These are phyloP conservation scores for Oryza meridionalis DNA, from an alignment of 176 grass and related monocot genomes.

Conservation along the genomic window DNA sequence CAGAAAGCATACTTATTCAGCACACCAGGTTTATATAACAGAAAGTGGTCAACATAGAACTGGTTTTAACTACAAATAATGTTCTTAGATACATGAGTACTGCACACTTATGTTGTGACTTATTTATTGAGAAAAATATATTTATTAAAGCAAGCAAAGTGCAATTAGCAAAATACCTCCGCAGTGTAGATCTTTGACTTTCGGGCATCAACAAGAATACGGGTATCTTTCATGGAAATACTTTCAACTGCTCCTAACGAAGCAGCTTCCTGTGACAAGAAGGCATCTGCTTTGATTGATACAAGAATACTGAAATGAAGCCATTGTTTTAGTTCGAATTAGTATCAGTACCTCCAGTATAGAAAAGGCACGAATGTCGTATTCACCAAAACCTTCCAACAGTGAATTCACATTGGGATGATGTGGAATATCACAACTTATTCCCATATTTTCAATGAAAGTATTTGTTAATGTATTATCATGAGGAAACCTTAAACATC, in stretches of 20 bases:
- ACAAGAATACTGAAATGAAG: slow-evolving; percentile 39
- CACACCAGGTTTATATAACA: not conserved
- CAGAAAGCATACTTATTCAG: not conserved
- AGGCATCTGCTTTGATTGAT: slow-evolving; percentile 32
- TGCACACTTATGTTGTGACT: not conserved
- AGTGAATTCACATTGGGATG: slow-evolving; percentile 75
- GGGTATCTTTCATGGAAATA: slow-evolving; percentile 68
- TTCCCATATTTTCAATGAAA: slow-evolving; percentile 77
- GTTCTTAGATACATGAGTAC: slow-evolving; percentile 5
- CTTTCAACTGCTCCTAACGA: slow-evolving; percentile 63
- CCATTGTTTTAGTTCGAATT: slow-evolving; percentile 25
- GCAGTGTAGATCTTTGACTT: slow-evolving; percentile 72
- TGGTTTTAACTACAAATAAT: slow-evolving; percentile 9
- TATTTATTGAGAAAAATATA: slow-evolving; percentile 16
- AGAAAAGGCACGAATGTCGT: slow-evolving; percentile 85
- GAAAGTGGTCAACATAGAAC: not conserved
- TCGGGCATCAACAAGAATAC: slow-evolving; percentile 82
- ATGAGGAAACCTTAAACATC: slow-evolving; percentile 88
- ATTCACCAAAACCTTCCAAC: slow-evolving; percentile 93
- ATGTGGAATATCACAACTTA: slow-evolving; percentile 71
- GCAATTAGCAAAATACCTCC: slow-evolving; percentile 52
- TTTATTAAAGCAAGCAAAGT: not conserved
- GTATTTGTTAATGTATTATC: slow-evolving; percentile 62
- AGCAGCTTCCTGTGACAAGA: slow-evolving; percentile 67
- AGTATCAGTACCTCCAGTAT: slow-evolving; percentile 73